Evolutionary conservation across 768 basidiomycete genomes (phyloP), one percentile per base, ranked within the genome.

Genomic region (Dioszegia aurantiaca): DNA sequence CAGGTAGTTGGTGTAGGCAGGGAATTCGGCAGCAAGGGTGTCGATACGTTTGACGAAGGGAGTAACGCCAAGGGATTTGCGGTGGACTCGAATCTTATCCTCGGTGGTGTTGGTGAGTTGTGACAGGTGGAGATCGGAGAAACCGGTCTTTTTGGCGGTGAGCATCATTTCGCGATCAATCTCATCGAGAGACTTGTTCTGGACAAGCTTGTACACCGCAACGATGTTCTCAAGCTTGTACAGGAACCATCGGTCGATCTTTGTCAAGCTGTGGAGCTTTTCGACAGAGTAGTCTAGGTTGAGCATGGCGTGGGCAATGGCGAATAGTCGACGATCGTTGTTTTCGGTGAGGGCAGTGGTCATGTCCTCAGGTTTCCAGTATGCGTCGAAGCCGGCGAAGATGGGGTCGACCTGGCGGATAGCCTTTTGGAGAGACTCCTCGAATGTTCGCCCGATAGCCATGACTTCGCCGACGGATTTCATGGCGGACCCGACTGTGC

Each of bases 21-120:
- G 95, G 80, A 88, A 99, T 78, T 99, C 95, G 59, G 95, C 95
- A 27, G 95, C 95, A 58, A 99, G 84, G 12, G 95, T 99, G 78
- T 99, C 95, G 78, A 99, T 98, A 65, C 93, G 89, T 79, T 99
- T 99, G 76, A 99, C 95, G 78, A 92, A 98, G 36, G 95, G 95
- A 4, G 87, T 94, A 69, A 99, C 85, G 41, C 86, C 85, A 64
- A 89, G 80, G 2, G 85, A 83, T 80, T 98, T 98, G 64, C 95
- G 86, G 74, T 86, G 82, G 0, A 85, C 84, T 58, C 95, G 90
- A 26, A 65, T 61, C 19, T 80, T 77, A 55, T 85, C 85, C 77
- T 97, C 93, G 14, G 82, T 83, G 17, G 85, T 82, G 37, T 80
- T 80, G 61, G 90, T 77, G 37, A 97, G 82, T 60, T 88, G 86